Conservation (phyloP, 305 asterid genomes). For the Fraxinus angustifolia region DNA sequence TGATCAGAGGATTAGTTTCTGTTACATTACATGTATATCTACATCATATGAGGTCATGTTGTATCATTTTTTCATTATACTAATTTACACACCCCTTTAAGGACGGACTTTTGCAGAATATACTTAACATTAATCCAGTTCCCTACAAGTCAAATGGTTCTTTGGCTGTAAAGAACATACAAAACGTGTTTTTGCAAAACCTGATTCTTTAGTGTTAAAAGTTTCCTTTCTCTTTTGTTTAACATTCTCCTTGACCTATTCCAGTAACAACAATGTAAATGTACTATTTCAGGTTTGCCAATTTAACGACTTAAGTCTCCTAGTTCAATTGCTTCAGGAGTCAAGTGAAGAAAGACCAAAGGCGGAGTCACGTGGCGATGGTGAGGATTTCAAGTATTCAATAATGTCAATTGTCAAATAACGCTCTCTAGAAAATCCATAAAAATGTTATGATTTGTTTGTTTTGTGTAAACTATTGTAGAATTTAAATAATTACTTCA, state of each 20-base stretch:
- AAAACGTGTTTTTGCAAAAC: neutral
- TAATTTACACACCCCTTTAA: neutral
- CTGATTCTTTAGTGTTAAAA: neutral
- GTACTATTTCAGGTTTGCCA: neutral
- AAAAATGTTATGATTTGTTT: constrained; percentile 9
- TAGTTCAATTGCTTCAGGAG: constrained; percentile 13
- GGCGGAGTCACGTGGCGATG: constrained; percentile 31
- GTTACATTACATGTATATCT: neutral
- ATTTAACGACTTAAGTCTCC: neutral
- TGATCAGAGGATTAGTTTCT: neutral
- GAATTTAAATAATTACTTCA: neutral
- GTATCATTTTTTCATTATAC: neutral
- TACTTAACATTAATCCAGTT: neutral
- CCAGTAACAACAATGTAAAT: neutral
- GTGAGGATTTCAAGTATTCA: constrained; percentile 41
- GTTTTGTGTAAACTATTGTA: neutral
- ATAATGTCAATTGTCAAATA: constrained; percentile 20
- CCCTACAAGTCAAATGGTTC: neutral
- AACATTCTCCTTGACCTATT: neutral
- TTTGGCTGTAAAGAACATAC: neutral
- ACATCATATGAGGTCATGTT: neutral
- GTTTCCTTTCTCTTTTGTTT: neutral
- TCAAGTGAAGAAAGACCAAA: constrained; percentile 27
- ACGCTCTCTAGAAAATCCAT: constrained; percentile 8
- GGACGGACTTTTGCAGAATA: neutral